Conservation (phyloP, 2,329 filamentous ascomycete genomes). For the Aspergillus eucalypticola region DNA sequence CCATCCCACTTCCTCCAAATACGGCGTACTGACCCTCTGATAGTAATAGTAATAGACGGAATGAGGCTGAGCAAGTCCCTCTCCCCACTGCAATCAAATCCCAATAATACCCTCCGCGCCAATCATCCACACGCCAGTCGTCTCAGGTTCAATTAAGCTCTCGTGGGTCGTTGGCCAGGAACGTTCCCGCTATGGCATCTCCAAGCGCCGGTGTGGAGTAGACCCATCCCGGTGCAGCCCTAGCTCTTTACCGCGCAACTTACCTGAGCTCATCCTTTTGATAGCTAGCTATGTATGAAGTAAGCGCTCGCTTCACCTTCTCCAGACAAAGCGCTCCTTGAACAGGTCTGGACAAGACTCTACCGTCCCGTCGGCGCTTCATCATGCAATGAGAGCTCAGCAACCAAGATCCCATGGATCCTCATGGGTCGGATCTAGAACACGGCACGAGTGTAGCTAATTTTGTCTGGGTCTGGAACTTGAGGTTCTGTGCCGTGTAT, state of each 20-base stretch:
- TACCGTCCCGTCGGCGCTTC: not conserved
- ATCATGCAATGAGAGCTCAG: not conserved
- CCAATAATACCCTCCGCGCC: not conserved
- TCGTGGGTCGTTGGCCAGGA: conserved; percentile 30
- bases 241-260: not conserved
- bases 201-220: conserved; percentile 33
- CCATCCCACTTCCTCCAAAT: not conserved
- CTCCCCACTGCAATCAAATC: not conserved
- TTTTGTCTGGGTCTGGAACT: not conserved
- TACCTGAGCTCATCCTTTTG: not conserved
- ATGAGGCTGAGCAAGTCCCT: not conserved
- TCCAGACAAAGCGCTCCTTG: not conserved
- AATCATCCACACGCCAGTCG: conserved; percentile 8
- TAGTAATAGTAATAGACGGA: not conserved
- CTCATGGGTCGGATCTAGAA: not conserved
- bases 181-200: conserved; percentile 10
- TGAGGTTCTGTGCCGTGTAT: not conserved
- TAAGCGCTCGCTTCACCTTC: conserved; percentile 6
- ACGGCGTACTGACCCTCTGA: not conserved
- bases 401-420: not conserved
- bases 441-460: not conserved
- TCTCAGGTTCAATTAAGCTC: conserved; percentile 24
- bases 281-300: not conserved
- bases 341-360: not conserved
- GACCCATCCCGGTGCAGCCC: not conserved